Evolutionary conservation across 768 basidiomycete species (phyloP).

Genomic region (Kockovaella imperatae): DNA sequence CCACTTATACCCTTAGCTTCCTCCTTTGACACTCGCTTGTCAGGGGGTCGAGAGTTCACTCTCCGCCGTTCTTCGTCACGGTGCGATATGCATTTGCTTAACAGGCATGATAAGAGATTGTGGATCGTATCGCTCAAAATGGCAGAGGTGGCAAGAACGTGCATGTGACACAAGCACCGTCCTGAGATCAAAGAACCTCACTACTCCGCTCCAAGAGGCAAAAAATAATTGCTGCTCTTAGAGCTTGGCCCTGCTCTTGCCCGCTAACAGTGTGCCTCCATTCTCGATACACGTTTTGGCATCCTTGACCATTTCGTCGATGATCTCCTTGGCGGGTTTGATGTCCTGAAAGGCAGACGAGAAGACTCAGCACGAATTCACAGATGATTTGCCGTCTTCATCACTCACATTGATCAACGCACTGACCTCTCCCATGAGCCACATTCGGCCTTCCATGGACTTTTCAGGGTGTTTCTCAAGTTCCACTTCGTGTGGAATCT

Average conservation of each 20-base stretch:
- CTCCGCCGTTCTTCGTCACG: too few relatives aligned
- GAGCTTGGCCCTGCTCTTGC: slow-evolving; percentile 26
- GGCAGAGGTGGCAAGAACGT: too few relatives aligned
- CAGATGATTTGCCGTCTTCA: not conserved
- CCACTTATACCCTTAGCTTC: too few relatives aligned
- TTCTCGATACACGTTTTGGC: slow-evolving; percentile 56
- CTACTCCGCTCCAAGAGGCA: too few relatives aligned
- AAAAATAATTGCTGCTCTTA: too few relatives aligned
- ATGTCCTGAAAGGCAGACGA: slow-evolving; percentile 56
- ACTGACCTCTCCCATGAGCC: slow-evolving; percentile 79
- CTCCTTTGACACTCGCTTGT: too few relatives aligned
- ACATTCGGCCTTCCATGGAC: slow-evolving; percentile 57
- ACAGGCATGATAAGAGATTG: too few relatives aligned
- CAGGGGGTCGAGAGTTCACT: too few relatives aligned
- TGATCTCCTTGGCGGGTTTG: slow-evolving; percentile 70
- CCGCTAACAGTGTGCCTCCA: slow-evolving; percentile 13
- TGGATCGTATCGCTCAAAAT: too few relatives aligned
- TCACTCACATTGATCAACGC: slow-evolving; percentile 46
- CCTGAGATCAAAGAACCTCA: too few relatives aligned
- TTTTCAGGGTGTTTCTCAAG: slow-evolving; percentile 74
- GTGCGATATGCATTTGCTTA: too few relatives aligned
- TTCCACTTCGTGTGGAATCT: slow-evolving; percentile 66
- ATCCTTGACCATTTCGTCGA: slow-evolving; percentile 71
- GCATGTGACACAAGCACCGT: not conserved
- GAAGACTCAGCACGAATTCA: slow-evolving; percentile 2